Evolutionary conservation across 2,329 filamentous ascomycete species (phyloP).

Genomic region (Claviceps purpurea): DNA sequence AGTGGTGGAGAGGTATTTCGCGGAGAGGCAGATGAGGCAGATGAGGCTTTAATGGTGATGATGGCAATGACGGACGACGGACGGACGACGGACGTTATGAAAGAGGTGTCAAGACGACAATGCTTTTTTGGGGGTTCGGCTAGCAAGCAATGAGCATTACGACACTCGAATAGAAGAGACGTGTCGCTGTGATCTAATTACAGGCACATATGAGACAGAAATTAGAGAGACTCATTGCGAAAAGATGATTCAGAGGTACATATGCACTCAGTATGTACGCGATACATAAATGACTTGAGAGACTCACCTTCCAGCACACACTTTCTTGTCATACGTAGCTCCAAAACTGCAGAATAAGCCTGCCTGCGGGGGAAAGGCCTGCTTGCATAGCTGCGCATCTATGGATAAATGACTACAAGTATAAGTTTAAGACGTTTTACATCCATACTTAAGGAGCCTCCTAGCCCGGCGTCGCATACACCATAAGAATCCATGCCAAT

Average conservation of each 20-base stretch:
- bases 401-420: too few relatives aligned
- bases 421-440: too few relatives aligned
- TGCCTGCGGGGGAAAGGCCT: too few relatives aligned
- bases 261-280: too few relatives aligned
- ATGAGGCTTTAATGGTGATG: not conserved
- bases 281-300: too few relatives aligned
- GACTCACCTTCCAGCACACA: too few relatives aligned
- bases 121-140: too few relatives aligned
- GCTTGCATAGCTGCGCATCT: too few relatives aligned
- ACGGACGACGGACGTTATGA: not conserved
- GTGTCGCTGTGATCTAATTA: not conserved
- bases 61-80: not conserved
- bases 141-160: too few relatives aligned
- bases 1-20: constrained; percentile 1
- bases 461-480: not conserved
- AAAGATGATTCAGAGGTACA: not conserved
- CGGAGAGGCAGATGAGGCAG: not conserved
- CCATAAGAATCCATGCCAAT: not conserved
- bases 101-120: too few relatives aligned
- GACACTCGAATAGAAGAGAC: not conserved
- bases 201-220: not conserved
- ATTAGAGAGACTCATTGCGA: not conserved
- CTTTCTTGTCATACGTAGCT: too few relatives aligned
- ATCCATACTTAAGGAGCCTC: not conserved
- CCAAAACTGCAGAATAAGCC: too few relatives aligned